Evolutionary conservation across 2,329 filamentous ascomycete species (phyloP).

Genomic region (Neurospora crassa): DNA sequence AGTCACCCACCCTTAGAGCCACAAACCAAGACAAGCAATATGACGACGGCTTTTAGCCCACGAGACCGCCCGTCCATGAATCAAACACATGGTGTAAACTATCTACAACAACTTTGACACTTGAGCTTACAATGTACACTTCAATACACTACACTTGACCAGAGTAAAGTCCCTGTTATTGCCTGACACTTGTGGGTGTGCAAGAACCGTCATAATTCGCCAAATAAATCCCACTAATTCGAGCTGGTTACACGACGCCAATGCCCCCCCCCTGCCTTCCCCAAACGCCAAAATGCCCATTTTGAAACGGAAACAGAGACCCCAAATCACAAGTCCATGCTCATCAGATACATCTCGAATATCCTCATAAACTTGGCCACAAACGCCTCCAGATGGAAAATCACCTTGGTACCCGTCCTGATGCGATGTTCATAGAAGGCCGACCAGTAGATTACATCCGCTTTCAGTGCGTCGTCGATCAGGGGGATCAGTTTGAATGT

Average conservation of each 20-base stretch:
- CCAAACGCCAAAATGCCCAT: slow-evolving; percentile 2
- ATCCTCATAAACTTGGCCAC: slow-evolving; percentile 98
- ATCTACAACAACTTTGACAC: background rate
- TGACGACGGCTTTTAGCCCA: background rate
- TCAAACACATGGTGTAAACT: background rate
- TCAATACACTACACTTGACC: background rate
- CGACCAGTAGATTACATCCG: slow-evolving; percentile 89
- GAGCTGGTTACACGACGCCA: background rate
- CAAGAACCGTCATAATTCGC: background rate
- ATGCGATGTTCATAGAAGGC: slow-evolving; percentile 97
- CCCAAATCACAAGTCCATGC: slow-evolving; percentile 55
- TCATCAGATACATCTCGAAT: slow-evolving; percentile 84
- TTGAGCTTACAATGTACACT: background rate
- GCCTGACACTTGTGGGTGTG: background rate
- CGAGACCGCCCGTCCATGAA: background rate
- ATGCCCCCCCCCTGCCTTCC: background rate
- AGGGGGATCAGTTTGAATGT: slow-evolving; percentile 85
- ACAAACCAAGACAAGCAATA: background rate
- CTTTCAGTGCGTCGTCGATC: slow-evolving; percentile 82
- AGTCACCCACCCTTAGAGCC: background rate
- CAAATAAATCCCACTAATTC: background rate
- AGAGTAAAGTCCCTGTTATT: background rate
- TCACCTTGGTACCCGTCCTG: slow-evolving; percentile 85
- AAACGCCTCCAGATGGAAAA: slow-evolving; percentile 96
- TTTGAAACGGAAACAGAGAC: background rate